phyloP scores from a whole-genome alignment of 805 yeast genomes.

The Metschnikowia peoriensis region DNA sequence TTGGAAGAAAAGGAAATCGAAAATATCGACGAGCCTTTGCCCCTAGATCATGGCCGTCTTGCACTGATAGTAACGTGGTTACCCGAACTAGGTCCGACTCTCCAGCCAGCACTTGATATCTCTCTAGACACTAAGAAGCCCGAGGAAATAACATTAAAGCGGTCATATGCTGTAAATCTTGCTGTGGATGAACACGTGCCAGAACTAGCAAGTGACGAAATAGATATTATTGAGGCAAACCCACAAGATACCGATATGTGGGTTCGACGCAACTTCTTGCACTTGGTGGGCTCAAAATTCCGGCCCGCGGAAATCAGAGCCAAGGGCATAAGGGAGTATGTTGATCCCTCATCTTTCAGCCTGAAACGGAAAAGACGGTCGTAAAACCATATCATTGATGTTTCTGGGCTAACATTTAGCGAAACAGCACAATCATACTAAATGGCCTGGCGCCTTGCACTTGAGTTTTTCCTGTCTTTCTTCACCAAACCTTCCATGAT shows the following conservation, averaged over 20 bases:
- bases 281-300: slow-evolving; percentile 34
- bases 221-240: slow-evolving; percentile 32
- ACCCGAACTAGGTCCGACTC: slow-evolving; percentile 20
- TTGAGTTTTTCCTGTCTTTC: slow-evolving; percentile 37
- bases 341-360: slow-evolving; percentile 7
- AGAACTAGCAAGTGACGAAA: slow-evolving; percentile 38
- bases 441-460: slow-evolving; percentile 1
- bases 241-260: slow-evolving; percentile 41
- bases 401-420: too few relatives aligned
- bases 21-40: slow-evolving; percentile 2
- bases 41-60: slow-evolving; percentile 19
- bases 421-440: neutral
- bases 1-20: slow-evolving; percentile 11
- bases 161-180: slow-evolving; percentile 25
- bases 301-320: slow-evolving; percentile 29
- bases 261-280: slow-evolving; percentile 36
- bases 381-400: neutral
- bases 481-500: slow-evolving; percentile 52
- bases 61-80: slow-evolving; percentile 22
- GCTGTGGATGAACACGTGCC: slow-evolving; percentile 36
- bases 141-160: slow-evolving; percentile 14
- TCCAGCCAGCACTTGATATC: slow-evolving; percentile 19
- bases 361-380: slow-evolving; percentile 3
- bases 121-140: slow-evolving; percentile 11
- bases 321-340: slow-evolving; percentile 21